Percentiles rank a stretch among this genome's conserved stretches.
These are phyloP conservation scores for Huntiella moniliformis DNA, from an alignment of 2,329 filamentous ascomycete species.

Conservation along the genomic window DNA sequence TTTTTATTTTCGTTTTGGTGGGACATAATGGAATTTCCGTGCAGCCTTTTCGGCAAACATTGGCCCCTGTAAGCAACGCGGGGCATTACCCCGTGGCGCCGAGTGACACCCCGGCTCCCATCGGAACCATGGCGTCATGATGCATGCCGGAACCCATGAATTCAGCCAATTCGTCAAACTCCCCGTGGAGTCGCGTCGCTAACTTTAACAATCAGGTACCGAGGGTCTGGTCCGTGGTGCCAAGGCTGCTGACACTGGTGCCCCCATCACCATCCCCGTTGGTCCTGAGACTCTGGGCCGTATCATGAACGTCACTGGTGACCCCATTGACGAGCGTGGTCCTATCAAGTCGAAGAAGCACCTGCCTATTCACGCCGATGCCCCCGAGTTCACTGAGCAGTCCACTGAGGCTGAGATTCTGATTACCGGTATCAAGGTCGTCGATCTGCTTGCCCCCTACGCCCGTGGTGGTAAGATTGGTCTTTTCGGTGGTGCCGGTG, in stretches of 20 bases:
- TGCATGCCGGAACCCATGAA: too few species aligned
- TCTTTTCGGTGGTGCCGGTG: slow-evolving; percentile 99
- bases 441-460: slow-evolving; percentile 96
- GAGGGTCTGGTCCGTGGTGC: slow-evolving; percentile 96
- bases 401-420: slow-evolving; percentile 92
- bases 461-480: slow-evolving; percentile 99
- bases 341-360: slow-evolving; percentile 86
- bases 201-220: slow-evolving; percentile 45
- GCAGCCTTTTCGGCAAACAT: too few species aligned
- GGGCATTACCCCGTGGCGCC: too few species aligned
- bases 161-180: too few species aligned
- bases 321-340: slow-evolving; percentile 98
- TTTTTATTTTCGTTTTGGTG: not conserved
- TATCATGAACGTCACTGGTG: slow-evolving; percentile 99
- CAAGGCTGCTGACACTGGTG: slow-evolving; percentile 70
- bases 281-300: slow-evolving; percentile 84
- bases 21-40: too few species aligned
- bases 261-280: slow-evolving; percentile 92
- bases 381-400: slow-evolving; percentile 85
- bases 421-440: slow-evolving; percentile 99
- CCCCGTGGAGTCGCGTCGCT: too few species aligned
- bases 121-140: too few species aligned
- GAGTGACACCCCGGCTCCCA: too few species aligned
- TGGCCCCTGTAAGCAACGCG: too few species aligned
- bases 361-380: slow-evolving; percentile 82